Conservation (phyloP, 2,329 filamentous ascomycete genomes). For the Gliomastix tumulicola region DNA sequence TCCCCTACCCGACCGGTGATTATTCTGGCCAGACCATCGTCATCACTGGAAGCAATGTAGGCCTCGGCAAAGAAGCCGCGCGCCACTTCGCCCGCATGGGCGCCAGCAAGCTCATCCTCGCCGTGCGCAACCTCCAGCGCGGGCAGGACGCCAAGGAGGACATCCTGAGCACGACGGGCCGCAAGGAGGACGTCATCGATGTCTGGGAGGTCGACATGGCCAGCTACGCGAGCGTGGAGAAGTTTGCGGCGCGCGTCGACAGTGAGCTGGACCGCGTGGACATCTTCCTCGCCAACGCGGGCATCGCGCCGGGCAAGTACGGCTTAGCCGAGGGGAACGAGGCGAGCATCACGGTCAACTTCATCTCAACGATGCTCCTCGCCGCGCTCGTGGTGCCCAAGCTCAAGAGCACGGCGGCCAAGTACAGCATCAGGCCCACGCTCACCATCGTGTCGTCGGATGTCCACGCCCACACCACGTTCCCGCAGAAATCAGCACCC, state of each 20-base stretch:
- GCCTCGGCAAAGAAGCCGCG: conserved; percentile 25
- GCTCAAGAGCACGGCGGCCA: conserved; percentile 30
- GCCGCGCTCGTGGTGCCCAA: conserved; percentile 41
- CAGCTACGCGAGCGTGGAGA: conserved; percentile 35
- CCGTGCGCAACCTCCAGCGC: conserved; percentile 4
- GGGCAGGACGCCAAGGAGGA: conserved; percentile 14
- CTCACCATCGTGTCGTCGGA: conserved; percentile 19
- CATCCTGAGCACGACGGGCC: conserved; percentile 20
- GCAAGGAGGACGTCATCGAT: conserved; percentile 22
- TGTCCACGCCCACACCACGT: conserved; percentile 14
- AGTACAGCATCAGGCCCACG: conserved; percentile 12
- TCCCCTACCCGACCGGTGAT: conserved; percentile 11
- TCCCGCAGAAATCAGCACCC: conserved; percentile 15
- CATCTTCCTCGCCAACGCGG: conserved; percentile 31
- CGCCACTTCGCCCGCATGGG: conserved; percentile 17
- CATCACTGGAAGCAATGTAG: conserved; percentile 24
- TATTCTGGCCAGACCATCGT: conserved; percentile 20
- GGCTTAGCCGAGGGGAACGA: conserved; percentile 35
- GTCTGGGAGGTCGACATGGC: conserved; percentile 44
- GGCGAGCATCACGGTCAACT: conserved; percentile 41
- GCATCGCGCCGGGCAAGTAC: conserved; percentile 26
- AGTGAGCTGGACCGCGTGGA: conserved; percentile 32
- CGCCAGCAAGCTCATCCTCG: conserved; percentile 26
- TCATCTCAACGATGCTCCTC: conserved; percentile 44
- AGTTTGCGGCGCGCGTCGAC: conserved; percentile 29